Conservation (phyloP, 176 grass and related monocot genomes). For the Tuctoria greenei region DNA sequence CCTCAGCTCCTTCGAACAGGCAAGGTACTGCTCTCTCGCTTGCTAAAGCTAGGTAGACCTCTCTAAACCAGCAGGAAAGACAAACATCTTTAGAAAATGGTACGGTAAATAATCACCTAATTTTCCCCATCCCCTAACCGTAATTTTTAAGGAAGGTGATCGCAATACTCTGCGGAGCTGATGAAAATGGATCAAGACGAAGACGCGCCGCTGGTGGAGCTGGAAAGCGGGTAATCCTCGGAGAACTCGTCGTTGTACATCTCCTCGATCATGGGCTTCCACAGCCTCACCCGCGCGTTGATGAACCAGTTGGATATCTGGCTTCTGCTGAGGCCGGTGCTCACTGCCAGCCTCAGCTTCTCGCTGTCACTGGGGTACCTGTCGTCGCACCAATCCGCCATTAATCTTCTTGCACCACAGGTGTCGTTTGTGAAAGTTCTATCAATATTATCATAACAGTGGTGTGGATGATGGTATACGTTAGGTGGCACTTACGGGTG, state of each 20-base stretch:
- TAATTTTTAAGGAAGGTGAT: not conserved
- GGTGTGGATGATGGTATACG: too few species aligned
- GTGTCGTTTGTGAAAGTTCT: not conserved
- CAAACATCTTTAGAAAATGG: not conserved
- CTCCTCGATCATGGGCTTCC: slow-evolving; percentile 99
- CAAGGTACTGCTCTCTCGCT: not conserved
- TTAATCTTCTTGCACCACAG: not conserved
- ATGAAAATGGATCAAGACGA: not conserved
- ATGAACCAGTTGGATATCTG: slow-evolving; percentile 99
- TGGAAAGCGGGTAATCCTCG: slow-evolving; percentile 31
- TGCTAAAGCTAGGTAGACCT: not conserved
- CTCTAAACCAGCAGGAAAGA: not conserved
- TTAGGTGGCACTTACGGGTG: slow-evolving; percentile 67
- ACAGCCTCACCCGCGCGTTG: slow-evolving; percentile 87
- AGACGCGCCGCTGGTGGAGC: slow-evolving; percentile 3
- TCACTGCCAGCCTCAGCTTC: slow-evolving; percentile 83
- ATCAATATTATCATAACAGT: not conserved
- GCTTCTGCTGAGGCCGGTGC: slow-evolving; percentile 72
- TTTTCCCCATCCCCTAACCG: not conserved
- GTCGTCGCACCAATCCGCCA: slow-evolving; percentile 15
- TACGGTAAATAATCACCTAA: not conserved
- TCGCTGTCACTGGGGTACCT: slow-evolving; percentile 87
- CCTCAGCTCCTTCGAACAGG: not conserved
- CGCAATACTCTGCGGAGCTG: not conserved
- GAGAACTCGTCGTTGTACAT: slow-evolving; percentile 91